Evolutionary conservation across 129 eudicot genomes (phyloP).

Genomic region (Artemisia annua): DNA sequence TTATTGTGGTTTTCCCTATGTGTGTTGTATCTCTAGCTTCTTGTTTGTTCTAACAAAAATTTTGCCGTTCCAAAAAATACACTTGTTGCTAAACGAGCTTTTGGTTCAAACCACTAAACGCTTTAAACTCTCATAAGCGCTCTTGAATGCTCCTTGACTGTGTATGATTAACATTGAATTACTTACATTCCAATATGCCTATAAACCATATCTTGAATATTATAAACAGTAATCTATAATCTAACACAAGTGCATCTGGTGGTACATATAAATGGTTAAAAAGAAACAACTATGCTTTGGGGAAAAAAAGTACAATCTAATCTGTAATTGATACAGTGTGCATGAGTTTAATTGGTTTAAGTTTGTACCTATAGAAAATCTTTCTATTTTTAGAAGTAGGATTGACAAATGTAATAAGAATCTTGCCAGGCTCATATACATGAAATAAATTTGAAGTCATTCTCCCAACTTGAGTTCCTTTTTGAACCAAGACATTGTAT

Average conservation of each 20-base stretch:
- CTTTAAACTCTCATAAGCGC: too few relatives aligned
- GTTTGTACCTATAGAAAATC: conserved; percentile 66
- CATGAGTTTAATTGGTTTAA: conserved; percentile 47
- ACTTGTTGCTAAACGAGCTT: too few relatives aligned
- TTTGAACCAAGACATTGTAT: conserved; percentile 59
- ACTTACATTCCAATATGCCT: too few relatives aligned
- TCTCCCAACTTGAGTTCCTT: conserved; percentile 54
- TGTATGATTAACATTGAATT: too few relatives aligned
- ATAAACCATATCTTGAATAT: neutral
- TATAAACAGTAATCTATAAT: neutral
- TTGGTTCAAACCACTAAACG: too few relatives aligned
- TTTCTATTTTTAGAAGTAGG: conserved; percentile 49
- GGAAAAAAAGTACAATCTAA: conserved; percentile 7
- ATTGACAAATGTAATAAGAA: conserved; percentile 61
- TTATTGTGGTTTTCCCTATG: too few relatives aligned
- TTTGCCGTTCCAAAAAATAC: too few relatives aligned
- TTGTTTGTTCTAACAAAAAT: too few relatives aligned
- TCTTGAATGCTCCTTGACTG: too few relatives aligned
- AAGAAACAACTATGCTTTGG: neutral
- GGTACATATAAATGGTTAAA: too few relatives aligned
- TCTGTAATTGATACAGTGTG: conserved; percentile 26
- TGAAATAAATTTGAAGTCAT: conserved; percentile 65
- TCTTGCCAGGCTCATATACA: conserved; percentile 79
- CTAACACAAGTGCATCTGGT: too few relatives aligned
- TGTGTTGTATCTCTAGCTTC: too few relatives aligned